phyloP scores from a whole-genome alignment of 805 yeast species.

The Candida caryicola region DNA sequence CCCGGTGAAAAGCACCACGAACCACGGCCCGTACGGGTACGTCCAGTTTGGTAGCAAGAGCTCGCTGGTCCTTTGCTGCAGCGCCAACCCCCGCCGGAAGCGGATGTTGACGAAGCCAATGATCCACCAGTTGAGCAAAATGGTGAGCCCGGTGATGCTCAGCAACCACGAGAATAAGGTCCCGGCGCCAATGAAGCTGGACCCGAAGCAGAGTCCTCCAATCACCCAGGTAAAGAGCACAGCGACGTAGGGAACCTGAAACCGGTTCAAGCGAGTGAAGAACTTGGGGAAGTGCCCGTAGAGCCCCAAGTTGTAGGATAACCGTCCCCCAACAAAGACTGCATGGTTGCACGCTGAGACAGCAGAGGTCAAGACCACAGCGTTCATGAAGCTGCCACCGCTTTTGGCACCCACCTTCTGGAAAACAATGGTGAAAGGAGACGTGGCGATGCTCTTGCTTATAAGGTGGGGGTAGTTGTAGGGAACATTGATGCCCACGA shows the following conservation, averaged over 20 bases:
- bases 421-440: slow-evolving; percentile 44
- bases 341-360: slow-evolving; percentile 57
- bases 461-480: slow-evolving; percentile 34
- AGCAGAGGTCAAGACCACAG: slow-evolving; percentile 53
- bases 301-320: slow-evolving; percentile 47
- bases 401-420: slow-evolving; percentile 42
- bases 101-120: slow-evolving; percentile 49
- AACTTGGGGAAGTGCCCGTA: slow-evolving; percentile 47
- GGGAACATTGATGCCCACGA: slow-evolving; percentile 43
- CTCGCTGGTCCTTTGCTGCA: slow-evolving; percentile 43
- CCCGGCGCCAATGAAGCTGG: slow-evolving; percentile 54
- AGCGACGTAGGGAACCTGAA: slow-evolving; percentile 47
- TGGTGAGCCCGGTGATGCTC: slow-evolving; percentile 51
- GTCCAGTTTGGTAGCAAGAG: slow-evolving; percentile 47
- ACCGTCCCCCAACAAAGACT: slow-evolving; percentile 48
- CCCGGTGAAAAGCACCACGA: slow-evolving; percentile 40
- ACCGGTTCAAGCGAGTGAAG: slow-evolving; percentile 42
- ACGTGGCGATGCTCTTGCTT: slow-evolving; percentile 26
- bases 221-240: slow-evolving; percentile 49
- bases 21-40: slow-evolving; percentile 50
- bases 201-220: slow-evolving; percentile 59
- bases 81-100: slow-evolving; percentile 44
- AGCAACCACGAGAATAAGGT: slow-evolving; percentile 52
- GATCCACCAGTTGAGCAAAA: slow-evolving; percentile 49
- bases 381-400: slow-evolving; percentile 47